Percentiles rank a stretch among this genome's conserved stretches.
phyloP scores from a whole-genome alignment of 1,284 basidiomycete genomes.

The Naganishia sp. region DNA sequence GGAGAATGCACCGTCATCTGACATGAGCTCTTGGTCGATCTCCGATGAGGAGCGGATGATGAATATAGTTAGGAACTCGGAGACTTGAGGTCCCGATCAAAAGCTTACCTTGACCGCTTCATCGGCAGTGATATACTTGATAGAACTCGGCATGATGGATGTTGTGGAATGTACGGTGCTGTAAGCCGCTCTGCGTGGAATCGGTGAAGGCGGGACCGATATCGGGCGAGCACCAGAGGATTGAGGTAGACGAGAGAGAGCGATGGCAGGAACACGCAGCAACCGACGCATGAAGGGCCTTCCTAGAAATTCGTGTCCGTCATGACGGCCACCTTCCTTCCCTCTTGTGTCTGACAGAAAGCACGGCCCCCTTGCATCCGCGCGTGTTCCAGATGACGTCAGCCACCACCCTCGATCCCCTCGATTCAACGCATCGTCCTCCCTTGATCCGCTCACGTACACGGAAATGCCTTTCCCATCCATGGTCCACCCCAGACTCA shows the following conservation, averaged over 20 bases:
- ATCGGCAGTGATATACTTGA: constrained; percentile 31
- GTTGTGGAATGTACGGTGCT: background rate
- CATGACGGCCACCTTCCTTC: too few relatives aligned
- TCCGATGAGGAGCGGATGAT: constrained; percentile 43
- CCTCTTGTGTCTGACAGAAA: background rate
- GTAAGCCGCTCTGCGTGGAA: background rate
- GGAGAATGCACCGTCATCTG: constrained; percentile 76
- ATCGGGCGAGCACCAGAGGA: too few relatives aligned
- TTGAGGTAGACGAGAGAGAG: too few relatives aligned
- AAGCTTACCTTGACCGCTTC: constrained; percentile 30
- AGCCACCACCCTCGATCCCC: background rate
- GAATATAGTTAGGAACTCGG: background rate
- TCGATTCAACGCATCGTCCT: constrained; percentile 3
- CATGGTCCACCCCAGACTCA: background rate
- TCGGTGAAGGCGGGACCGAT: too few relatives aligned
- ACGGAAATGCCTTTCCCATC: background rate
- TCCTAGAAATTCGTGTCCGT: too few relatives aligned
- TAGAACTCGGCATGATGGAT: constrained; percentile 18
- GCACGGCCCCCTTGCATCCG: background rate
- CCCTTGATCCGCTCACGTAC: background rate
- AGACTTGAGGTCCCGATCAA: too few relatives aligned
- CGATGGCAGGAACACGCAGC: too few relatives aligned
- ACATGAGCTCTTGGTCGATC: constrained; percentile 94
- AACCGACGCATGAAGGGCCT: too few relatives aligned
- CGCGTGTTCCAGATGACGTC: constrained; percentile 10